Conservation (phyloP, 495 filamentous ascomycete genomes). For the Penicillium dipodomyicola region DNA sequence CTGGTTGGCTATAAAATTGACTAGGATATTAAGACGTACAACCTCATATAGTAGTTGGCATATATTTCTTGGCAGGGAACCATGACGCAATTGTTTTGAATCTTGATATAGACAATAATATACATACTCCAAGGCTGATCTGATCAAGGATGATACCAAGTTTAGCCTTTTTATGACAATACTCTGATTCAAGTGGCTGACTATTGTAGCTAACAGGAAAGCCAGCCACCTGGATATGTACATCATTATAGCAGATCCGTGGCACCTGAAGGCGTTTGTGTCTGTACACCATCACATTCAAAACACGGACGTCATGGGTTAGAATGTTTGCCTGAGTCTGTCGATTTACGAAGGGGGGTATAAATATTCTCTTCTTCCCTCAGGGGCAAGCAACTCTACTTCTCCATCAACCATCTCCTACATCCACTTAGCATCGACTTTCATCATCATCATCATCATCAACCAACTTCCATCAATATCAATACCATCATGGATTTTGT, state of each 20-base stretch:
- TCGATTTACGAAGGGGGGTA: background rate
- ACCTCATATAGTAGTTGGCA: background rate
- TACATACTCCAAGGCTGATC: too few relatives aligned
- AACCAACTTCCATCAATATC: background rate
- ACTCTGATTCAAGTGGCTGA: conserved; percentile 6
- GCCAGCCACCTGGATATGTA: background rate
- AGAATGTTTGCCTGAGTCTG: background rate
- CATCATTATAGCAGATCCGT: background rate
- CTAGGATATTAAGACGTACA: background rate
- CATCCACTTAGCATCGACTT: background rate
- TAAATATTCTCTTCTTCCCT: background rate
- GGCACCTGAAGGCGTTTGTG: background rate
- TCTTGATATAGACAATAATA: background rate
- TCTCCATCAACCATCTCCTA: background rate
- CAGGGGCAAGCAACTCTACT: background rate
- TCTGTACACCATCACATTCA: background rate
- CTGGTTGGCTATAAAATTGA: background rate
- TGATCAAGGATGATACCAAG: background rate
- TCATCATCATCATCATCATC: background rate
- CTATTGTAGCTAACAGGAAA: background rate
- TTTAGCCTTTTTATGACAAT: background rate
- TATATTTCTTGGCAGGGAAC: background rate
- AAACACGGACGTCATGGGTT: background rate
- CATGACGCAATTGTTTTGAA: conserved; percentile 2
- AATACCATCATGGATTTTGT: conserved; percentile 11